Conservation (phyloP, 2,329 filamentous ascomycete genomes). For the Magnaporthiopsis rhizophila region DNA sequence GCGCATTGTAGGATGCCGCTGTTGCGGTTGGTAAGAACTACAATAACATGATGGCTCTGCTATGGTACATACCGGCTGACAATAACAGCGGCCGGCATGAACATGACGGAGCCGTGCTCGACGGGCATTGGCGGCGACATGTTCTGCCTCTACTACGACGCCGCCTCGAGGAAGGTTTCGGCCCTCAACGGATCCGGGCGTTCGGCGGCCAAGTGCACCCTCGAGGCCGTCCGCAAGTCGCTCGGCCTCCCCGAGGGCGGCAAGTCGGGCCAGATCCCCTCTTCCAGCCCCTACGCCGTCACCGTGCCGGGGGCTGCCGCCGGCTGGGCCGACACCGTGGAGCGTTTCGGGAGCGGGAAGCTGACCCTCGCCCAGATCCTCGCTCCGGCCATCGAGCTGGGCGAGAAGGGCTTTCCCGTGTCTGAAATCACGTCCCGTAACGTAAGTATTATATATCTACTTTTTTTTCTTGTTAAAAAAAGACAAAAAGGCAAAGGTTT, state of each 20-base stretch:
- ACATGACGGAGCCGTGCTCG: conserved; percentile 65
- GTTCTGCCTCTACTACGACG: conserved; percentile 87
- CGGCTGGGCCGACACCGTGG: conserved; percentile 85
- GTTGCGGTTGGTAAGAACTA: conserved; percentile 44
- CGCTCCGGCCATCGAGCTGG: conserved; percentile 71
- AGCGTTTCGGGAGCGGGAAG: conserved; percentile 79
- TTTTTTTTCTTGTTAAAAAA: too few species aligned
- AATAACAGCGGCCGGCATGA: conserved; percentile 7
- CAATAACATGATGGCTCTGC: too few species aligned
- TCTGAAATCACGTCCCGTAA: conserved; percentile 63
- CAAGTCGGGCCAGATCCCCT: conserved; percentile 49
- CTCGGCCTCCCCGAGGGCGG: conserved; percentile 49
- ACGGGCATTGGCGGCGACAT: conserved; percentile 92
- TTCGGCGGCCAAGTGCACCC: conserved; percentile 58
- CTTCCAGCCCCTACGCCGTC: conserved; percentile 65
- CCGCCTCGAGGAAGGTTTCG: conserved; percentile 67
- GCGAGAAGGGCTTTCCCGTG: conserved; percentile 79
- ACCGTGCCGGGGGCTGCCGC: conserved; percentile 55
- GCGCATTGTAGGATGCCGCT: conserved; percentile 64
- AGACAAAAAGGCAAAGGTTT: too few species aligned
- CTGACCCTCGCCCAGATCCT: conserved; percentile 67
- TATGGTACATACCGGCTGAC: background rate
- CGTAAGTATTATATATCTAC: conserved; percentile 41
- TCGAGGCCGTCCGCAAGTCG: conserved; percentile 61
- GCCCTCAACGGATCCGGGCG: conserved; percentile 90